Conservation (phyloP, 768 basidiomycete species). For the Phlebiopsis gigantea region DNA sequence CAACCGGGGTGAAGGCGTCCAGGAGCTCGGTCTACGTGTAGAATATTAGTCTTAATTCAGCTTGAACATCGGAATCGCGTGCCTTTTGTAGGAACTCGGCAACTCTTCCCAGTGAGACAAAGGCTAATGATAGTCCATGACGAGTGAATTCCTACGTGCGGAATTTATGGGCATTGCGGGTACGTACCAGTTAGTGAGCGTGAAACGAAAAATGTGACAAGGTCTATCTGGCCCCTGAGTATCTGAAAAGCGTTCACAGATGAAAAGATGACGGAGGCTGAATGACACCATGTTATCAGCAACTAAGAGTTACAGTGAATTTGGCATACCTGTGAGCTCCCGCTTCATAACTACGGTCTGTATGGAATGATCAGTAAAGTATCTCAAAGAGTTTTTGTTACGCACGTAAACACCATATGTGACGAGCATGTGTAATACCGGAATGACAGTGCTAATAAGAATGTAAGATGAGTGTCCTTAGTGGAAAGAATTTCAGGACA, state of each 20-base stretch:
- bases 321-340: constrained; percentile 26
- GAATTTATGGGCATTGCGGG: neutral
- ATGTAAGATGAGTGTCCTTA: neutral
- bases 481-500: constrained; percentile 11
- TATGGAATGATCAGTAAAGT: neutral
- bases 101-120: constrained; percentile 60
- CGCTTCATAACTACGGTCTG: constrained; percentile 34
- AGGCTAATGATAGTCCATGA: constrained; percentile 26
- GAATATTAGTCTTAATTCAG: neutral
- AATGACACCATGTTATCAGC: neutral
- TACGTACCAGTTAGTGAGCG: constrained; percentile 14
- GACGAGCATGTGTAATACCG: constrained; percentile 55
- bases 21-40: constrained; percentile 25
- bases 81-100: constrained; percentile 36
- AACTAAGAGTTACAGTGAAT: neutral
- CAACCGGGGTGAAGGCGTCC: constrained; percentile 16
- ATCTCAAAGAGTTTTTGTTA: neutral
- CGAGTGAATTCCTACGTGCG: neutral
- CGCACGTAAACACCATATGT: constrained; percentile 55
- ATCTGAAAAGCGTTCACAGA: constrained; percentile 50
- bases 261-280: constrained; percentile 31
- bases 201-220: constrained; percentile 26
- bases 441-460: constrained; percentile 47
- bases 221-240: constrained; percentile 42
- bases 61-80: neutral